Conservation (phyloP, 1,284 basidiomycete genomes). For the Microbotryum saponariae region DNA sequence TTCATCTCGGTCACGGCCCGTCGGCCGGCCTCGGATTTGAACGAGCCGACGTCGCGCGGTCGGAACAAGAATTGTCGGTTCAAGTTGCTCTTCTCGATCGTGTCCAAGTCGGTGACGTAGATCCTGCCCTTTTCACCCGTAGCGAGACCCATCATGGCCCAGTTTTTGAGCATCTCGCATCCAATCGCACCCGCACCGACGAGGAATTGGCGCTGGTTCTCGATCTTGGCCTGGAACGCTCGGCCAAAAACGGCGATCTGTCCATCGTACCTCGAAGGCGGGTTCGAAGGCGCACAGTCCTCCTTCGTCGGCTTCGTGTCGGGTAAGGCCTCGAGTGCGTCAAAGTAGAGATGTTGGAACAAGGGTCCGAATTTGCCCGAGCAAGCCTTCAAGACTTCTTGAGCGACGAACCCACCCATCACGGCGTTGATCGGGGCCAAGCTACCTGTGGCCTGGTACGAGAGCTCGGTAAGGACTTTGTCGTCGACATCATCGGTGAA, state of each 20-base stretch:
- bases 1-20: slow-evolving; percentile 95
- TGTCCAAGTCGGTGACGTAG: slow-evolving; percentile 95
- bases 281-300: slow-evolving; percentile 71
- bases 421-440: slow-evolving; percentile 87
- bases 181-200: slow-evolving; percentile 98
- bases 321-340: slow-evolving; percentile 92
- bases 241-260: slow-evolving; percentile 96
- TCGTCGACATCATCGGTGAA: slow-evolving; percentile 67
- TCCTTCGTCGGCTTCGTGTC: slow-evolving; percentile 64
- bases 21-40: slow-evolving; percentile 94
- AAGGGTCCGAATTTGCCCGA: slow-evolving; percentile 98
- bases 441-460: slow-evolving; percentile 91
- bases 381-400: slow-evolving; percentile 94
- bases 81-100: slow-evolving; percentile 98
- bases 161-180: slow-evolving; percentile 99
- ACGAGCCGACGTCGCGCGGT: slow-evolving; percentile 91
- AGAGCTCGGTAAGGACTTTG: slow-evolving; percentile 66
- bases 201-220: slow-evolving; percentile 86
- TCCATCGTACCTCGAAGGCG: slow-evolving; percentile 71
- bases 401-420: slow-evolving; percentile 93
- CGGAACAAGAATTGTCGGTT: slow-evolving; percentile 99
- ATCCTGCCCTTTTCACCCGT: slow-evolving; percentile 73
- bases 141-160: slow-evolving; percentile 98
- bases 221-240: slow-evolving; percentile 85
- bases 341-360: slow-evolving; percentile 92